Evolutionary conservation across 768 basidiomycete species (phyloP), one percentile per base, ranked within the genome.

Genomic region (Macrolepiota albuminosa): DNA sequence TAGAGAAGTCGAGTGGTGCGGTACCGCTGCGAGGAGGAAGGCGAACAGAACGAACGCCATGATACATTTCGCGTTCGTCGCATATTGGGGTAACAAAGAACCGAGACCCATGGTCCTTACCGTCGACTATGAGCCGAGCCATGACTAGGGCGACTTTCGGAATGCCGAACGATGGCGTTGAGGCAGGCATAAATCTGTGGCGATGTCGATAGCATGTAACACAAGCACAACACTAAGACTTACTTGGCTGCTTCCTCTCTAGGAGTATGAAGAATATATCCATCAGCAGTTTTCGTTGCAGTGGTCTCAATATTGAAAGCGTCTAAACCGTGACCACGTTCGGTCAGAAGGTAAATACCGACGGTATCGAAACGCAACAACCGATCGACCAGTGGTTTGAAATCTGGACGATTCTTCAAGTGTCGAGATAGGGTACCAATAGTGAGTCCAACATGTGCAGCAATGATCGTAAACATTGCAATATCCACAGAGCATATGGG

Each of bases 281-380:
- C 84, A 59, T 78, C 71, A 3, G 70, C 53, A 1, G 77, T 80
- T 58, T 75, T 76, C 0, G 79, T 83, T 11, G 83, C 85, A 14
- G 83, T 86, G 7, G 85, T 86, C 67, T 86, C 84, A 10, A 85
- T 77, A 63, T 86, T 83, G 63, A 81, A 79, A 1, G 83, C 79
- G 49, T 85, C 84, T n/a, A 85, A 69, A 14, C 83, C 84, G 59
- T 86, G 85, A 1, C 81, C 84, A 9, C 81, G 76, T 70, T 84
- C 84, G 0, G 80, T 78, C 46, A 84, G 69, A 49, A 83, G 76
- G 62, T 79, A 84, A 43, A 83, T 72, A 1, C 83, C 83, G 51
- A 81, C 76, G 14, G 78, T 79, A 24, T 84, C 81, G 45, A 84
- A 81, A 24, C 76, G 74, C 43, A 85, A 68, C n/a, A 85, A 70